Percentiles rank a stretch among this genome's conserved stretches.
These are phyloP conservation scores for Chionographis japonica DNA, from an alignment of 106 monocot genomes.

Conservation along the genomic window DNA sequence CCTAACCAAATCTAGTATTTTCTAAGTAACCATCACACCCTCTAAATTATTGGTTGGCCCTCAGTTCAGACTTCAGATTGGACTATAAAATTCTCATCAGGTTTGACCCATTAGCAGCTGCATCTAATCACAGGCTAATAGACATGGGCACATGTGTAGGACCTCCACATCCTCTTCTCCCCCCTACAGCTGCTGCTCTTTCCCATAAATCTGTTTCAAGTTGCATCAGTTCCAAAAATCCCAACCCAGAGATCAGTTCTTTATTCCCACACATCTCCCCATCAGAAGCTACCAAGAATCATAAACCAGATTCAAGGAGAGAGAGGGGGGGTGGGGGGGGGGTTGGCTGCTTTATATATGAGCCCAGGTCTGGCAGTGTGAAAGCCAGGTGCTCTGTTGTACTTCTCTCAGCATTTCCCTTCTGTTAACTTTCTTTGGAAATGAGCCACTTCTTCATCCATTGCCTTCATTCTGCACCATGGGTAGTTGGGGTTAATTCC, in stretches of 20 bases:
- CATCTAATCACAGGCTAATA: constrained; percentile 50
- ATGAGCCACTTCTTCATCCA: background rate
- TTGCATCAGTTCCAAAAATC: constrained; percentile 18
- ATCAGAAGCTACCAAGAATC: constrained; percentile 45
- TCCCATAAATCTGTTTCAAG: constrained; percentile 39
- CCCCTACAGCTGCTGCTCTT: constrained; percentile 39
- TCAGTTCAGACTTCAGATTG: background rate
- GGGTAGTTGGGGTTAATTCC: constrained; percentile 1
- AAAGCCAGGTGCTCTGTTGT: too few species aligned
- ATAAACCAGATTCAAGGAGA: constrained; percentile 3
- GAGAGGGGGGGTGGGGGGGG: background rate
- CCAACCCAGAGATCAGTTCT: constrained; percentile 11
- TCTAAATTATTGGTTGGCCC: too few species aligned
- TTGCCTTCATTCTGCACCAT: constrained; percentile 3
- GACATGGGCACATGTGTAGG: constrained; percentile 82
- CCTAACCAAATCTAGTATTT: too few species aligned
- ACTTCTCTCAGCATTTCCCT: too few species aligned
- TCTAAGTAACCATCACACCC: too few species aligned
- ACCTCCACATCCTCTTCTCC: constrained; percentile 35
- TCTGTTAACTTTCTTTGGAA: background rate
- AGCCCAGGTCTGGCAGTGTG: background rate
- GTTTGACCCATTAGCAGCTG: constrained; percentile 49
- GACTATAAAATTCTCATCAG: constrained; percentile 10
- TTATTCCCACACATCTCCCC: constrained; percentile 6
- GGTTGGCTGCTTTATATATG: constrained; percentile 15